A percentile compares a stretch with the other conserved stretches of the same genome.
Evolutionary conservation across 768 basidiomycete genomes (phyloP).

Genomic region (Rhizopogon vinicolor): DNA sequence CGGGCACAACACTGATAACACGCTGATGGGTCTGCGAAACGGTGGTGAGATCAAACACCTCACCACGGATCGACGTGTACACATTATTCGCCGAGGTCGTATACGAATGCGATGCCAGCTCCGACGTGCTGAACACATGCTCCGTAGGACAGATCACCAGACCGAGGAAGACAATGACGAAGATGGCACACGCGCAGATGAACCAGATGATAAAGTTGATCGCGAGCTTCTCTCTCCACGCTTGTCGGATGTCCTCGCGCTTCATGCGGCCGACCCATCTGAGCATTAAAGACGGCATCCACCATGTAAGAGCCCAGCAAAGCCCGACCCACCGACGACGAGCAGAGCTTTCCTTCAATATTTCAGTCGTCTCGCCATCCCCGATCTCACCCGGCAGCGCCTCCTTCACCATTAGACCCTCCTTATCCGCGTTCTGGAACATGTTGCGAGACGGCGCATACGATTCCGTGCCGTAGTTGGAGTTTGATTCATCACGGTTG

Average conservation of each 20-base stretch:
- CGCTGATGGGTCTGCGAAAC: conserved; percentile 65
- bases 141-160: conserved; percentile 91
- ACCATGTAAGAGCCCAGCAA: conserved; percentile 89
- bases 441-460: conserved; percentile 95
- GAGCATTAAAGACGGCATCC: conserved; percentile 74
- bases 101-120: conserved; percentile 71
- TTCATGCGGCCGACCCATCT: conserved; percentile 86
- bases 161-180: conserved; percentile 89
- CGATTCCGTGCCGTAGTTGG: conserved; percentile 85
- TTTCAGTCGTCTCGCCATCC: conserved; percentile 86
- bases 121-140: conserved; percentile 79
- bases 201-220: conserved; percentile 97
- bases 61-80: conserved; percentile 82
- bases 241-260: conserved; percentile 87
- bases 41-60: conserved; percentile 83
- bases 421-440: conserved; percentile 84
- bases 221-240: conserved; percentile 96
- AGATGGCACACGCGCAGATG: conserved; percentile 80
- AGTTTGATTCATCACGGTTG: conserved; percentile 70
- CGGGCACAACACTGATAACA: conserved; percentile 66
- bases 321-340: conserved; percentile 84
- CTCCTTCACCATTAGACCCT: conserved; percentile 74
- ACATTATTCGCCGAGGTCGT: conserved; percentile 66
- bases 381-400: conserved; percentile 78
- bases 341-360: conserved; percentile 76